phyloP scores from a whole-genome alignment of 306 rosid genomes.

The Vachellia pachyceras region DNA sequence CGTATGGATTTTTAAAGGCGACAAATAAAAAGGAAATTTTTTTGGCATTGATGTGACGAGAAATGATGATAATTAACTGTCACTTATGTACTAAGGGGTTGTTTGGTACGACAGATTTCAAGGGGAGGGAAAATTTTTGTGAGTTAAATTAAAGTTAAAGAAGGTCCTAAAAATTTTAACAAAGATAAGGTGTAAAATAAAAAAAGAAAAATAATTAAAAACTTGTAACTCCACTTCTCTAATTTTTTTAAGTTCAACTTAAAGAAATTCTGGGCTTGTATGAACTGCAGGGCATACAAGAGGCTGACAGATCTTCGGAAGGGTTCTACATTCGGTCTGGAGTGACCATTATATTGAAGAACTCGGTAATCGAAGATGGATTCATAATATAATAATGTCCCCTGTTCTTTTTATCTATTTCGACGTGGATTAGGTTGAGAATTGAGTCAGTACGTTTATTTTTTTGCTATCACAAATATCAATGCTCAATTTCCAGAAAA shows the following conservation, averaged over 20 bases:
- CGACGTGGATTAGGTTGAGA: constrained; percentile 22
- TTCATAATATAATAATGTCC: constrained; percentile 45
- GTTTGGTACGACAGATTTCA: too few species aligned
- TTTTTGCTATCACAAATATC: constrained; percentile 4
- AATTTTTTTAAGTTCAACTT: too few species aligned
- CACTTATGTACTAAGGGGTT: not conserved
- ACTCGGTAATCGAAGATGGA: constrained; percentile 64
- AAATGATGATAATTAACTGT: not conserved
- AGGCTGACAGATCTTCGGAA: constrained; percentile 75
- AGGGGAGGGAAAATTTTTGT: too few species aligned
- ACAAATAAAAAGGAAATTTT: not conserved
- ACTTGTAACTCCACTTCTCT: too few species aligned
- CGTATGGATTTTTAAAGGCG: not conserved
- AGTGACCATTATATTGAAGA: constrained; percentile 59
- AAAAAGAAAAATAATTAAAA: too few species aligned
- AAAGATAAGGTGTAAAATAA: too few species aligned
- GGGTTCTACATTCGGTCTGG: constrained; percentile 80
- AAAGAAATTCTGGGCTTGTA: not conserved
- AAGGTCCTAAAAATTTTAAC: too few species aligned
- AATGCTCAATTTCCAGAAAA: too few species aligned
- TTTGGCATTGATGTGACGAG: not conserved
- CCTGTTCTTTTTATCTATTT: constrained; percentile 3
- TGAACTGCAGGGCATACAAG: constrained; percentile 66
- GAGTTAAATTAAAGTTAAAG: too few species aligned
- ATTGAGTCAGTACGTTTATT: not conserved